Percentiles rank a stretch among this genome's conserved stretches.
Conservation (phyloP, 139 green algal species). For the Desmodesmus armatus region DNA sequence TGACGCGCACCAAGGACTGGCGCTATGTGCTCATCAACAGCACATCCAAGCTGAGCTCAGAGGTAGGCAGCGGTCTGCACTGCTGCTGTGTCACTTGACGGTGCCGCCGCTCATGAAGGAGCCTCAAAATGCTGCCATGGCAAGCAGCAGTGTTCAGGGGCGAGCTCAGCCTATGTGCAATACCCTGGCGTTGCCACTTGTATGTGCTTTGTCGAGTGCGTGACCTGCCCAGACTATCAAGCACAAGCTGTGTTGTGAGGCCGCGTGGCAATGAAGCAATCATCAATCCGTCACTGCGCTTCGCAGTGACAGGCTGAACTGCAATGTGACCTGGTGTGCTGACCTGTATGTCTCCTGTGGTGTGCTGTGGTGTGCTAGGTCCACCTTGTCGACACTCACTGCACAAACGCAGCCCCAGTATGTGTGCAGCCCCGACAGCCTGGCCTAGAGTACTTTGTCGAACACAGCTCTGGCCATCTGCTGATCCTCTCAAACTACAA, state of each 20-base stretch:
- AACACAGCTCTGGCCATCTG: constrained; percentile 59
- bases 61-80: constrained; percentile 51
- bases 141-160: no score
- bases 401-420: constrained; percentile 7
- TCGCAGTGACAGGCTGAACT: no score
- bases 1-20: constrained; percentile 78
- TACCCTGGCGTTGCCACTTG: no score
- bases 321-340: no score
- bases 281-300: no score
- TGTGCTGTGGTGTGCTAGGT: constrained; percentile 53
- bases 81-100: not conserved
- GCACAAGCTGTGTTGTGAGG: not conserved
- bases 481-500: constrained; percentile 57
- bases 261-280: no score
- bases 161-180: no score
- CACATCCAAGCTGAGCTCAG: constrained; percentile 72
- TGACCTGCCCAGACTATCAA: not conserved
- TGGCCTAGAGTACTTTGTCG: constrained; percentile 86
- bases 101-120: no score
- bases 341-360: not conserved
- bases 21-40: constrained; percentile 62
- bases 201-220: no score
- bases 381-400: constrained; percentile 56
- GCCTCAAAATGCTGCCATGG: no score
- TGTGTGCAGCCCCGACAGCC: constrained; percentile 55